Base-by-base conservation (phyloP, 345 rosid species). In the Hibiscus syriacus region DNA sequence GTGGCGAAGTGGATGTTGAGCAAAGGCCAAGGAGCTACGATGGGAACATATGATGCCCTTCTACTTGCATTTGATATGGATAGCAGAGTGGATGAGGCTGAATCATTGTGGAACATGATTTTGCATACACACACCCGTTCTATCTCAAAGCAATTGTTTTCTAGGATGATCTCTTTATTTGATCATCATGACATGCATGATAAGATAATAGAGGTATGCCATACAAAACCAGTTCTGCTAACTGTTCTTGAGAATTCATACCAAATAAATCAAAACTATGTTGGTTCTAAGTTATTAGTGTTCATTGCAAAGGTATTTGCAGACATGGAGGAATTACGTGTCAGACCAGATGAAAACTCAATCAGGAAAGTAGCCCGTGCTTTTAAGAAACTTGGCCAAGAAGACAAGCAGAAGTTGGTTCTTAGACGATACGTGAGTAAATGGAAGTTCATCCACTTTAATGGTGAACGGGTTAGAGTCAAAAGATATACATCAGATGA, bases 1-100 rank as follows among this genome's bases (percentile, higher is more conserved):
- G 85, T 92, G 63, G 89, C 97, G 14, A 92, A 90, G 70, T 90
- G 98, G 98, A 93, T 93, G 96, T 67, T 93, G 83, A 80, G 96
- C 75, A 90, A 88, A 84, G 96, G 98, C 41, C 96, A 93, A 78
- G 96, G 98, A 55, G 83, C 92, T 56, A 90, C 94, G 29, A 83
- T 53, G 56, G 56, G 56, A 22, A 53, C 56, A 22, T 53, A 53
- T 10, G 56, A 53, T 16, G 22, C 56, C 56, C 56, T 53, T 22
- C 27, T 53, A 53, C 74, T 87, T 55, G 98, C 97, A 55, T 93
- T 90, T 57, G 98, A 92, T 77, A 87, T 85, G 56, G 56, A 53
- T 22, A 53, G 22, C 27, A 53, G 64, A 34, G 64, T 59, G 16
- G 45, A 59, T 17, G 64, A 59, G 64, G 64, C 64, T 10, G 64